phyloP scores from a whole-genome alignment of 2,329 filamentous ascomycete species.

The Hypoxylon sp. region DNA sequence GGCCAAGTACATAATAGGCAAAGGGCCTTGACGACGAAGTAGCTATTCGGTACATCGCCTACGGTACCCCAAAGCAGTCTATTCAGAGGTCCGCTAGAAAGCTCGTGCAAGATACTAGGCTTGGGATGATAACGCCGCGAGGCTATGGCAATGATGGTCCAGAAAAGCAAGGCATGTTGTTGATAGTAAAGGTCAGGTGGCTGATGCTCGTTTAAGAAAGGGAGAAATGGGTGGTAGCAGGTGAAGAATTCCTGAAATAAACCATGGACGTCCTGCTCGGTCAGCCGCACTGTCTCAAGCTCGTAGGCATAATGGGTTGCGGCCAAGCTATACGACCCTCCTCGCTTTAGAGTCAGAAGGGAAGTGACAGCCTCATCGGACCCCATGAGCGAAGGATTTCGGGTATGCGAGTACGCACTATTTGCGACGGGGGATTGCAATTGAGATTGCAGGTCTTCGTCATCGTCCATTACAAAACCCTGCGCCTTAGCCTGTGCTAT shows the following conservation, averaged over 20 bases:
- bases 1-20: slow-evolving; percentile 87
- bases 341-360: slow-evolving; percentile 75
- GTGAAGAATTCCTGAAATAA: slow-evolving; percentile 83
- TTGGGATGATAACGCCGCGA: slow-evolving; percentile 78
- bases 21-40: slow-evolving; percentile 85
- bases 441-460: slow-evolving; percentile 69
- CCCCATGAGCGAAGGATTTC: slow-evolving; percentile 75
- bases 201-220: slow-evolving; percentile 78
- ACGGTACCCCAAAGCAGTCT: slow-evolving; percentile 83
- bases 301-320: slow-evolving; percentile 70
- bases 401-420: slow-evolving; percentile 71
- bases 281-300: slow-evolving; percentile 75
- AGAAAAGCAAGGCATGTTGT: slow-evolving; percentile 86
- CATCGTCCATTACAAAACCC: slow-evolving; percentile 69
- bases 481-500: slow-evolving; percentile 73
- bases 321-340: slow-evolving; percentile 72
- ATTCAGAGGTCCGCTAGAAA: slow-evolving; percentile 76
- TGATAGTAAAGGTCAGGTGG: slow-evolving; percentile 81
- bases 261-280: slow-evolving; percentile 72
- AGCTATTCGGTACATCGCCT: slow-evolving; percentile 81
- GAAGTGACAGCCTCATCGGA: slow-evolving; percentile 79
- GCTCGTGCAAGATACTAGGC: slow-evolving; percentile 74
- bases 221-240: slow-evolving; percentile 83
- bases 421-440: slow-evolving; percentile 73
- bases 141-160: slow-evolving; percentile 84